Evolutionary conservation across 768 basidiomycete genomes (phyloP).

Genomic region (Leccinum uliginosum): DNA sequence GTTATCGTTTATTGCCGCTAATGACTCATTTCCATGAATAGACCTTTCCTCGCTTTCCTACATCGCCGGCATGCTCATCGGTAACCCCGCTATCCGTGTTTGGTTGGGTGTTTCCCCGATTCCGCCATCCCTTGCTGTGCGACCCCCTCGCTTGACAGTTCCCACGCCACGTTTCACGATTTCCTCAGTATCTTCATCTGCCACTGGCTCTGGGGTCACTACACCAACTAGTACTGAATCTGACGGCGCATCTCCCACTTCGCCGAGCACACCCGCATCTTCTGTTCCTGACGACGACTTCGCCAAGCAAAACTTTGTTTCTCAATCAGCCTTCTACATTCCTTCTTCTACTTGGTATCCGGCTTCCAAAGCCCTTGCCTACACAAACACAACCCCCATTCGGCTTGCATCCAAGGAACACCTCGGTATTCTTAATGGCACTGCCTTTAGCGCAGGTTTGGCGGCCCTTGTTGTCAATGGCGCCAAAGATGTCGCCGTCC

Average conservation of each 20-base stretch:
- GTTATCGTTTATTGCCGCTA: neutral
- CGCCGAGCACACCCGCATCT: constrained; percentile 36
- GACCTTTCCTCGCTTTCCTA: constrained; percentile 81
- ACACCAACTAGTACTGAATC: constrained; percentile 17
- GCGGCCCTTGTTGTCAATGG: constrained; percentile 71
- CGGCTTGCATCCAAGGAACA: constrained; percentile 73
- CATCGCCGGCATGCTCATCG: constrained; percentile 75
- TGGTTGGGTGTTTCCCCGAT: constrained; percentile 41
- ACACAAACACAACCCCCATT: constrained; percentile 60
- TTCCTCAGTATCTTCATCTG: neutral
- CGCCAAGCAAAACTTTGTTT: neutral
- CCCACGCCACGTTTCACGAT: constrained; percentile 12
- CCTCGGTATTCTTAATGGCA: constrained; percentile 79
- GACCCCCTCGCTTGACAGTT: constrained; percentile 8
- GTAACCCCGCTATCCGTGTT: constrained; percentile 75
- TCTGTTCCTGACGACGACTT: constrained; percentile 25
- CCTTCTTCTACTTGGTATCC: constrained; percentile 10
- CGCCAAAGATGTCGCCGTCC: constrained; percentile 59
- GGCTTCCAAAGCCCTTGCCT: constrained; percentile 48
- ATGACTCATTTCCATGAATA: constrained; percentile 20
- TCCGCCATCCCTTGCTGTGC: constrained; percentile 1
- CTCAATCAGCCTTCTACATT: neutral
- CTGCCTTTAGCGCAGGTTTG: constrained; percentile 80
- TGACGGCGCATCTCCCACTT: constrained; percentile 43
- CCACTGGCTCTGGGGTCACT: constrained; percentile 11